Evolutionary conservation across 805 yeast genomes (phyloP), one percentile per base, ranked within the genome.

Genomic region (Candida oleophila): DNA sequence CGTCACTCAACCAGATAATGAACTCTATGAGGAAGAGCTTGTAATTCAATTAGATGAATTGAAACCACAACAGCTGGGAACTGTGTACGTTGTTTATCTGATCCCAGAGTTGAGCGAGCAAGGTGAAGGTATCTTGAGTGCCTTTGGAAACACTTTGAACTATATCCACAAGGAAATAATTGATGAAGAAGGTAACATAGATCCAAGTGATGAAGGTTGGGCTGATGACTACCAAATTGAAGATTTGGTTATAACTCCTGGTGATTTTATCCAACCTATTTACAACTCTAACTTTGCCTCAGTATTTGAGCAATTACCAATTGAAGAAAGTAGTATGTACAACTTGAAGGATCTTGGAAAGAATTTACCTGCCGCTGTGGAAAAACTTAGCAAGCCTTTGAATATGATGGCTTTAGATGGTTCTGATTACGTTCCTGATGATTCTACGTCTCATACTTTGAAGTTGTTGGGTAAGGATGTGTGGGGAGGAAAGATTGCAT

Each of bases 181-280:
- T 55, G 83, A 89, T 41, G 76, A 79, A 8, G 83, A 90, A 14
- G 83, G 83, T 18, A 80, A 77, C 51, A 78, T 85, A 43, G 78
- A 77, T 49, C 85, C 79, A 40, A 82, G 78, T 42, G 85, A 73
- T 45, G 95, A 86, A 53, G 97, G 97, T 15, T 88, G 85, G 77
- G 87, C 86, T 54, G 98, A 94, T 66, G 96, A 91, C 67, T 94
- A 92, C 68, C 94, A 85, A 63, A 80, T 94, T 54, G 97, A 89
- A 66, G 86, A 85, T 48, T 73, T 90, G 58, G 82, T 80, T 48
- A 63, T 92, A 46, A 68, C 69, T 5, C 82, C 94, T 8, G 96
- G 96, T 33, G 97, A 90, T 64, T 92, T 83, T 67, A 75, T 89
- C 48, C 68, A 73, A 45, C 96, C 96, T 44, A 74, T 89, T 20